Percentiles rank a stretch among this genome's conserved stretches.
Conservation (phyloP, 345 rosid species). For the Mercurialis annua region DNA sequence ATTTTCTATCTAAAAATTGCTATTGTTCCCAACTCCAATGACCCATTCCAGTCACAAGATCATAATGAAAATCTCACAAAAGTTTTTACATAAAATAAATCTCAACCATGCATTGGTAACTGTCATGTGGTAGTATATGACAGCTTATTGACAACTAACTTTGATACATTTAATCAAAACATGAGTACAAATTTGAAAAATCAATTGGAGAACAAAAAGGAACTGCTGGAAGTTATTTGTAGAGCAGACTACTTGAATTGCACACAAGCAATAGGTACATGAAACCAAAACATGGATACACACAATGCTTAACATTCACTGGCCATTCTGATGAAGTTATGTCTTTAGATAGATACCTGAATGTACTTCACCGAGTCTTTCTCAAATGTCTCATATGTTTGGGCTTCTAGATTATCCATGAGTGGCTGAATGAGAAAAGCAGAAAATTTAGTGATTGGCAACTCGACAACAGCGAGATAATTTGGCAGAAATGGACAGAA, state of each 20-base stretch:
- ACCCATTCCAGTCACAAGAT: not conserved
- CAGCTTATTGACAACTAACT: not conserved
- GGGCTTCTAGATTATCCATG: conserved; percentile 99
- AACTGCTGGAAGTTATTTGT: not conserved
- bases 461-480: not conserved
- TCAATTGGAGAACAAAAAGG: not conserved
- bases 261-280: not conserved
- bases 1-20: too few relatives aligned
- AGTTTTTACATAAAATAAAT: too few relatives aligned
- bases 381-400: conserved; percentile 97
- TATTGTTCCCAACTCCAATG: not conserved
- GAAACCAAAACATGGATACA: not conserved
- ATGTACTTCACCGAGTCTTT: conserved; percentile 79
- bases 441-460: conserved; percentile 11
- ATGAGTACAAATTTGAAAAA: not conserved
- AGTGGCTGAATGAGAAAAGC: conserved; percentile 61
- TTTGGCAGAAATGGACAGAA: not conserved
- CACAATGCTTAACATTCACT: not conserved
- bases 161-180: not conserved
- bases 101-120: not conserved
- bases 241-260: not conserved
- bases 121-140: not conserved
- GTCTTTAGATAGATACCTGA: conserved; percentile 50
- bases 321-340: not conserved
- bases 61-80: not conserved